Conservation (phyloP, 2,329 filamentous ascomycete genomes). For the Tolypocladium inflatum region DNA sequence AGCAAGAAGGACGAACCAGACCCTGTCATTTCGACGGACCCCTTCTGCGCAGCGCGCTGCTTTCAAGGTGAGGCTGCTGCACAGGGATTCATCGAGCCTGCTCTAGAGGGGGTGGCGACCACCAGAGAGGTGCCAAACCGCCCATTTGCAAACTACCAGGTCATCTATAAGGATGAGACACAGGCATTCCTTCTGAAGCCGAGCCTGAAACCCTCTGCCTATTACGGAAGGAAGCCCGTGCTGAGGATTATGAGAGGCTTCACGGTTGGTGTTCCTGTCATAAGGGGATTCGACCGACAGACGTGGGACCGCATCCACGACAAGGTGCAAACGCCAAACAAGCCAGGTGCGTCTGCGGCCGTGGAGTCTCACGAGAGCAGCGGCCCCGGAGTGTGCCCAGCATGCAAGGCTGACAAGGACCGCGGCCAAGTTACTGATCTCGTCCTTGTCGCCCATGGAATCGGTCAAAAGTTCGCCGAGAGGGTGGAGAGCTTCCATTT, state of each 20-base stretch:
- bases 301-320: slow-evolving; percentile 66
- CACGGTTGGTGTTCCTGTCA: slow-evolving; percentile 76
- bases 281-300: slow-evolving; percentile 75
- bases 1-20: slow-evolving; percentile 16
- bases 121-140: slow-evolving; percentile 35
- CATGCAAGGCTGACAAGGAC: slow-evolving; percentile 55
- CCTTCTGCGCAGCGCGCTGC: slow-evolving; percentile 50
- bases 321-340: slow-evolving; percentile 26
- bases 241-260: slow-evolving; percentile 76
- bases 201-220: slow-evolving; percentile 72
- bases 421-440: slow-evolving; percentile 72
- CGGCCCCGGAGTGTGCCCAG: slow-evolving; percentile 32
- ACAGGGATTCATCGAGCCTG: slow-evolving; percentile 36
- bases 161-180: slow-evolving; percentile 72
- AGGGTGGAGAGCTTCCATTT: slow-evolving; percentile 95
- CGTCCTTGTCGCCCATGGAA: slow-evolving; percentile 86
- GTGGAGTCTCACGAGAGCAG: slow-evolving; percentile 18
- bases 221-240: slow-evolving; percentile 73
- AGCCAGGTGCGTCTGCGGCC: slow-evolving; percentile 14
- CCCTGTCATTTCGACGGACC: slow-evolving; percentile 39
- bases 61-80: slow-evolving; percentile 50
- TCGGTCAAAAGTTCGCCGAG: slow-evolving; percentile 92
- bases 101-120: slow-evolving; percentile 18
- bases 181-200: slow-evolving; percentile 82
- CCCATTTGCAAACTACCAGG: slow-evolving; percentile 65